Evolutionary conservation across 768 basidiomycete species (phyloP).

Genomic region (Podaxis mareebaensis): DNA sequence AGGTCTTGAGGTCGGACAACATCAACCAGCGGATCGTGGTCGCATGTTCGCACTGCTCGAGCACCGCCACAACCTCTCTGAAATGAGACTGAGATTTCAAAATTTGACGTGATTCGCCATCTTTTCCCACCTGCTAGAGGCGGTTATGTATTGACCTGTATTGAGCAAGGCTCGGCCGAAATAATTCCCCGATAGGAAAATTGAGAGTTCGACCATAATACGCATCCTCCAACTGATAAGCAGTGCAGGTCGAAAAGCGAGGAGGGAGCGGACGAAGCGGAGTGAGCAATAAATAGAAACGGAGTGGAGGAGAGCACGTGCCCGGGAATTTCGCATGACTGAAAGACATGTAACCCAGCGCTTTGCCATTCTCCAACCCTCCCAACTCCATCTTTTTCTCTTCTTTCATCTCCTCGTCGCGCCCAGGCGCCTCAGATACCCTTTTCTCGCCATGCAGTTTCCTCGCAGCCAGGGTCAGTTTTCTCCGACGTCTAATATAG

Average conservation of each 20-base stretch:
- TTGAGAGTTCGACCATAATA: neutral
- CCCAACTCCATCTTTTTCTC: neutral
- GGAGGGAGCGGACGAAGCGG: neutral
- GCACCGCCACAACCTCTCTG: neutral
- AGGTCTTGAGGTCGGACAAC: no score
- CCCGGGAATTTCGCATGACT: neutral
- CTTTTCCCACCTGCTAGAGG: neutral
- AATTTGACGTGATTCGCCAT: neutral
- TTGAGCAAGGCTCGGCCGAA: no score
- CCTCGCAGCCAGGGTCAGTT: conserved; percentile 14
- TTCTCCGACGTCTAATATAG: neutral
- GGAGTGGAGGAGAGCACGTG: conserved; percentile 6
- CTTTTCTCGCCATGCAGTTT: neutral
- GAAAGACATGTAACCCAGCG: neutral
- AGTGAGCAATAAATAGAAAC: neutral
- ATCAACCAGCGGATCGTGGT: neutral
- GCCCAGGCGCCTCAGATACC: conserved; percentile 10
- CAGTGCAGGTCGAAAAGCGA: neutral
- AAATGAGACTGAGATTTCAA: neutral
- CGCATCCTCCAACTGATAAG: neutral
- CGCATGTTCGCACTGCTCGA: neutral
- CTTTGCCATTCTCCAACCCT: neutral
- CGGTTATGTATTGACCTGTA: neutral
- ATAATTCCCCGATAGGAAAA: no score
- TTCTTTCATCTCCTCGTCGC: conserved; percentile 2